These are phyloP conservation scores for Ilex aquifolium DNA, from an alignment of 257 asterid genomes.

Conservation along the genomic window DNA sequence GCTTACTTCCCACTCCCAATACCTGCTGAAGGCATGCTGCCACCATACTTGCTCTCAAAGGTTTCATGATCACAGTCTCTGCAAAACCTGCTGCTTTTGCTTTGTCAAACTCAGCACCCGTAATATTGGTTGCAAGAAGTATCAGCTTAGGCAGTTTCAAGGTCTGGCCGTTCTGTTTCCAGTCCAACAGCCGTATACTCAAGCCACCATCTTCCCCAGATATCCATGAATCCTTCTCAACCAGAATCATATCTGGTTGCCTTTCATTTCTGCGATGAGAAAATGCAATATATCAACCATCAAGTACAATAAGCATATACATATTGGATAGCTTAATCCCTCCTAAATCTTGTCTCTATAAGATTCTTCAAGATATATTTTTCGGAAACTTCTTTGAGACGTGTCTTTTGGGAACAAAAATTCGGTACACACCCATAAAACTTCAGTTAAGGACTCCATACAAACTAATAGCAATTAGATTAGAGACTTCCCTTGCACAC, in stretches of 20 bases:
- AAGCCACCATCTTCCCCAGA: slow-evolving; percentile 44
- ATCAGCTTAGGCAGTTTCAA: slow-evolving; percentile 61
- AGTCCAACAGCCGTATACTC: slow-evolving; percentile 21
- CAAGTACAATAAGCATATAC: background rate
- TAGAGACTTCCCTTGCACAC: no score
- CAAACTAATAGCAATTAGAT: no score
- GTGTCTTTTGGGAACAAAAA: no score
- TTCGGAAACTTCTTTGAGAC: no score
- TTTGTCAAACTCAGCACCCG: slow-evolving; percentile 43
- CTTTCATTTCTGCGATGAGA: slow-evolving; percentile 36
- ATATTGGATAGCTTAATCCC: no score
- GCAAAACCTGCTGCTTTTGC: slow-evolving; percentile 76
- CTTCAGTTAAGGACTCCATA: no score
- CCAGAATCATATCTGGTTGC: slow-evolving; percentile 61
- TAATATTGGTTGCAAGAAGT: slow-evolving; percentile 75
- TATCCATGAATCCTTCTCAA: slow-evolving; percentile 81
- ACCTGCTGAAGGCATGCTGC: slow-evolving; percentile 85
- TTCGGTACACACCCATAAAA: no score
- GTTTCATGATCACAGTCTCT: slow-evolving; percentile 79
- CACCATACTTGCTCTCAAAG: slow-evolving; percentile 79
- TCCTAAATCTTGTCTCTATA: no score
- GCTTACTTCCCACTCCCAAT: slow-evolving; percentile 48
- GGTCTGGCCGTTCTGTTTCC: slow-evolving; percentile 47
- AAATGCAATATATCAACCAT: slow-evolving; percentile 4
- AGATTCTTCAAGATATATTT: no score